phyloP scores from a whole-genome alignment of 225 moss, liverwort and hornwort genomes.

The Sphagnum tenellum region DNA sequence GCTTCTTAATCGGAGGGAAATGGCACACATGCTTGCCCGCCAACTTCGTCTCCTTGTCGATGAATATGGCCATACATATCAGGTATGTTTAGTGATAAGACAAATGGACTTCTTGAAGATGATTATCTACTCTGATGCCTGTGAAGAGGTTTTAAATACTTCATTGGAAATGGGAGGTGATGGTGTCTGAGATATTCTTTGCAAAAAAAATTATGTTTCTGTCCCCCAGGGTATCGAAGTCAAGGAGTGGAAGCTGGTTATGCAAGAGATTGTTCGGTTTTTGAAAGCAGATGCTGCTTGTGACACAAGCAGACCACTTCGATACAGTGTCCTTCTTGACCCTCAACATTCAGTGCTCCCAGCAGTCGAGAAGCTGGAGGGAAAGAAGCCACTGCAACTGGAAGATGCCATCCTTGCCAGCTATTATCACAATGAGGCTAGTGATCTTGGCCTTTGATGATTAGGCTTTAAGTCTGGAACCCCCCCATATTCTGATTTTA shows the following conservation, averaged over 20 bases:
- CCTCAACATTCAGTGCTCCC: constrained; percentile 58
- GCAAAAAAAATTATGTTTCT: neutral
- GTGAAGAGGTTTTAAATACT: too few species aligned
- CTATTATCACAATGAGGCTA: constrained; percentile 90
- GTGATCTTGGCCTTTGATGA: neutral
- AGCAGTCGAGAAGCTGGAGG: constrained; percentile 34
- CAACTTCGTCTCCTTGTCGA: constrained; percentile 82
- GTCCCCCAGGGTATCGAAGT: constrained; percentile 70
- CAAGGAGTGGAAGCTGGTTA: constrained; percentile 89
- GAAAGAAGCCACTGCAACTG: constrained; percentile 53
- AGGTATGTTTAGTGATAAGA: constrained; percentile 14
- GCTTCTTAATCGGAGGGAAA: constrained; percentile 75
- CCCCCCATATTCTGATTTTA: neutral
- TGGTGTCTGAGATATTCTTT: too few species aligned
- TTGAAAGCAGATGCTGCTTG: constrained; percentile 88
- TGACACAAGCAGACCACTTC: constrained; percentile 73
- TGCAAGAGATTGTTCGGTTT: constrained; percentile 81
- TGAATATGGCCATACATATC: constrained; percentile 64
- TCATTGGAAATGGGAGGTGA: too few species aligned
- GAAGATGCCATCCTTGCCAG: constrained; percentile 96
- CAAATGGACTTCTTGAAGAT: too few species aligned
- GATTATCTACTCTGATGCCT: too few species aligned
- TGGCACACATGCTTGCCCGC: constrained; percentile 64
- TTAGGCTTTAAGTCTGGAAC: neutral
- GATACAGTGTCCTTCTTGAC: constrained; percentile 87